Conservation (phyloP, 495 filamentous ascomycete species). For the Umbilicaria muhlenbergii region DNA sequence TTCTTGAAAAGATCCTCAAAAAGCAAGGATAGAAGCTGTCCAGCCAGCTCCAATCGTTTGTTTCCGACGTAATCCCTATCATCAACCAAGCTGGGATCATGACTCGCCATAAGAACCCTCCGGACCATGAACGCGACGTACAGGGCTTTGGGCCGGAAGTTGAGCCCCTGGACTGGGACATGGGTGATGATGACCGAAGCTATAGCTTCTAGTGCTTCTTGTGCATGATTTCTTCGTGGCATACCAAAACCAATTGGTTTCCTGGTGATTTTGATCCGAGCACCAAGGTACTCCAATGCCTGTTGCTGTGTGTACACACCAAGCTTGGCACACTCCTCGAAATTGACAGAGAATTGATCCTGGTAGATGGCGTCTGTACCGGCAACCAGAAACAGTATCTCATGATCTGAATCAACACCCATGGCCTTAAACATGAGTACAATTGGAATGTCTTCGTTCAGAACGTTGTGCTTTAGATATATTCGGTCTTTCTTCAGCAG, state of each 20-base stretch:
- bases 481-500: slow-evolving; percentile 82
- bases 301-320: slow-evolving; percentile 84
- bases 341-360: slow-evolving; percentile 85
- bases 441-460: slow-evolving; percentile 84
- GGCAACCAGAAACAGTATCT: slow-evolving; percentile 77
- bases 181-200: slow-evolving; percentile 85
- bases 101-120: slow-evolving; percentile 81
- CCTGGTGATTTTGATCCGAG: slow-evolving; percentile 68
- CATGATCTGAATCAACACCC: slow-evolving; percentile 83
- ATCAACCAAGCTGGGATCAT: slow-evolving; percentile 76
- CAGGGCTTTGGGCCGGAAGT: slow-evolving; percentile 88
- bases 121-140: slow-evolving; percentile 95
- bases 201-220: slow-evolving; percentile 83
- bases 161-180: slow-evolving; percentile 72
- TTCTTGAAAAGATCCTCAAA: slow-evolving; percentile 98
- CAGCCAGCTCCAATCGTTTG: slow-evolving; percentile 85
- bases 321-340: slow-evolving; percentile 73
- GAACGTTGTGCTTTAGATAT: slow-evolving; percentile 78
- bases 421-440: slow-evolving; percentile 84
- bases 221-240: slow-evolving; percentile 51
- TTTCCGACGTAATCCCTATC: slow-evolving; percentile 97
- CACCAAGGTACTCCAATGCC: slow-evolving; percentile 80
- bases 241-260: slow-evolving; percentile 34
- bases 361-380: slow-evolving; percentile 77
- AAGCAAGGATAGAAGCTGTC: slow-evolving; percentile 83